Conservation (phyloP, 2,329 filamentous ascomycete species). For the Aspergillus thermomutatus region DNA sequence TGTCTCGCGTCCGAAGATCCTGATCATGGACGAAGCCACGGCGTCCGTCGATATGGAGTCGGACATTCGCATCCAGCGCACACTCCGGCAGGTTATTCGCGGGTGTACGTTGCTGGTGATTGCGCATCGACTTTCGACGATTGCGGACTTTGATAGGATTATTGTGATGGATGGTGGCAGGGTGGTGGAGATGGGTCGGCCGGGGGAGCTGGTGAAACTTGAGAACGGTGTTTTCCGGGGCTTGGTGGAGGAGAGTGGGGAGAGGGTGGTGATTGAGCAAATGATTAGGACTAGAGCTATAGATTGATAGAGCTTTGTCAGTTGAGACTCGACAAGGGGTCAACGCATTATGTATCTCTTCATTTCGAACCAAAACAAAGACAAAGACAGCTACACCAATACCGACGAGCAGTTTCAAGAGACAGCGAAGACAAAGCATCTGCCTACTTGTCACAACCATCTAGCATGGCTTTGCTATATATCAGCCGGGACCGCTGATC, state of each 20-base stretch:
- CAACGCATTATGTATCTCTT: too few relatives aligned
- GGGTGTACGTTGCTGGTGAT: slow-evolving; percentile 69
- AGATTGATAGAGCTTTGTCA: too few relatives aligned
- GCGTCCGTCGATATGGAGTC: slow-evolving; percentile 75
- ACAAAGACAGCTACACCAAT: too few relatives aligned
- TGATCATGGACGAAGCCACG: slow-evolving; percentile 78
- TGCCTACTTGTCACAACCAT: too few relatives aligned
- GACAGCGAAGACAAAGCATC: too few relatives aligned
- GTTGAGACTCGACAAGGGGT: too few relatives aligned
- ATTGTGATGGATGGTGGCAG: slow-evolving; percentile 66
- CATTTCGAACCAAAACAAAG: too few relatives aligned
- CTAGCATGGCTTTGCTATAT: too few relatives aligned
- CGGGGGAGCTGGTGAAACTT: slow-evolving; percentile 57
- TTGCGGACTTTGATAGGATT: slow-evolving; percentile 73
- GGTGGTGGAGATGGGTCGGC: slow-evolving; percentile 66
- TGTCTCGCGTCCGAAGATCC: slow-evolving; percentile 68
- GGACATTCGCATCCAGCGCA: slow-evolving; percentile 69
- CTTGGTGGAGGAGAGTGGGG: slow-evolving; percentile 46
- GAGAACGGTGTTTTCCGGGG: slow-evolving; percentile 54
- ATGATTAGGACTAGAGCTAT: slow-evolving; percentile 14
- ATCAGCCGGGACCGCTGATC: too few relatives aligned
- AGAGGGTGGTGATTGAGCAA: slow-evolving; percentile 14
- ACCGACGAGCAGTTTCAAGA: too few relatives aligned
- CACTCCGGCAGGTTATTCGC: slow-evolving; percentile 61
- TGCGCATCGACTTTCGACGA: slow-evolving; percentile 47